These are phyloP conservation scores for Canna indica DNA, from an alignment of 176 grass and related monocot species.

Conservation along the genomic window DNA sequence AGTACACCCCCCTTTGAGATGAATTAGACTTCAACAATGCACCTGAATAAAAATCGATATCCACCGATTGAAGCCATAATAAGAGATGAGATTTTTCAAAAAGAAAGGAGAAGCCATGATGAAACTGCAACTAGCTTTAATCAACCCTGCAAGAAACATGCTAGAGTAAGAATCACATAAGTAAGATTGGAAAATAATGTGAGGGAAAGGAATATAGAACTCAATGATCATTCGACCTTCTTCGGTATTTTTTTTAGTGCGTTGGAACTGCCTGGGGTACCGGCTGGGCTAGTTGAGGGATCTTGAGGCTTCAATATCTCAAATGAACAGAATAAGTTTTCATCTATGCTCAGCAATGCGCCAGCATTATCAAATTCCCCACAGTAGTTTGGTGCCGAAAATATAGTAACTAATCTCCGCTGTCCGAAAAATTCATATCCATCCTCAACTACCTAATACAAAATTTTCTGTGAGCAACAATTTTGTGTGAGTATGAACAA, in stretches of 20 bases:
- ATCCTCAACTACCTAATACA: conserved; percentile 3
- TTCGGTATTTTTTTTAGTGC: neutral
- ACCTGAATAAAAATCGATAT: too few relatives aligned
- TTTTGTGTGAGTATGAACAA: neutral
- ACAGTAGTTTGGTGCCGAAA: conserved; percentile 10
- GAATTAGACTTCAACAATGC: neutral
- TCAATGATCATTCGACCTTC: neutral
- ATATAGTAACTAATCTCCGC: conserved; percentile 10
- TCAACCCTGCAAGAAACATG: too few relatives aligned
- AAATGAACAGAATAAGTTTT: conserved; percentile 5
- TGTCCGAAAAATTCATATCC: conserved; percentile 7
- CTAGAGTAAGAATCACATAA: too few relatives aligned
- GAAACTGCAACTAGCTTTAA: too few relatives aligned
- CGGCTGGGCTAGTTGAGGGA: too few relatives aligned
- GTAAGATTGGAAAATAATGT: too few relatives aligned
- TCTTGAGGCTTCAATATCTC: conserved; percentile 14
- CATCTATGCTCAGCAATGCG: conserved; percentile 11
- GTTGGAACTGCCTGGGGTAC: neutral
- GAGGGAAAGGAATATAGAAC: too few relatives aligned
- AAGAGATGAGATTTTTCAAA: too few relatives aligned
- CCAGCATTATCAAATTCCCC: conserved; percentile 11
- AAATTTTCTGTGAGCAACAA: neutral
- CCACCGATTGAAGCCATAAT: too few relatives aligned
- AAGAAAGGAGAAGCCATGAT: too few relatives aligned
- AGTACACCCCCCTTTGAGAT: neutral